These are phyloP conservation scores for Xylaria multiplex DNA, from an alignment of 2,329 filamentous ascomycete genomes.

Conservation along the genomic window DNA sequence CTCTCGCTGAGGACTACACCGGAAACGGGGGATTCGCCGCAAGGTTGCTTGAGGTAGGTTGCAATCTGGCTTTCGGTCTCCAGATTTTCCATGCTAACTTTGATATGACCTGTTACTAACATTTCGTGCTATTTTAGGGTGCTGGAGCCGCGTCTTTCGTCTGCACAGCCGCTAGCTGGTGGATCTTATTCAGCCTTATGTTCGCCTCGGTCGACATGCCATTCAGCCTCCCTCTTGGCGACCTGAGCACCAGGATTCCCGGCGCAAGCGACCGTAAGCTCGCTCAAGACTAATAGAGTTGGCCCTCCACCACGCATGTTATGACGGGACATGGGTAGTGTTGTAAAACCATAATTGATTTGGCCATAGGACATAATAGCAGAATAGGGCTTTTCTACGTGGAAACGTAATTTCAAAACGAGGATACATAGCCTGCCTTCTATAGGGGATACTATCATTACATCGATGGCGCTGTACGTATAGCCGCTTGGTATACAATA, in stretches of 20 bases:
- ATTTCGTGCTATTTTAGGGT: constrained; percentile 18
- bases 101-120: constrained; percentile 8
- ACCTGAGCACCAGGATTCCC: constrained; percentile 38
- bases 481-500: neutral
- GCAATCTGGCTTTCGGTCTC: neutral
- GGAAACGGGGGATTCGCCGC: constrained; percentile 47
- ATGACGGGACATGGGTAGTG: neutral
- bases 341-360: neutral
- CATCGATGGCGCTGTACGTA: neutral
- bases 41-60: constrained; percentile 47
- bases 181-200: constrained; percentile 37
- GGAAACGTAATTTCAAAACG: neutral
- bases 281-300: constrained; percentile 18
- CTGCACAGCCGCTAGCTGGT: constrained; percentile 39
- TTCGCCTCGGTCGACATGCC: constrained; percentile 41
- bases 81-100: neutral
- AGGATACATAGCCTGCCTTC: neutral
- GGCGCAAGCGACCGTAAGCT: constrained; percentile 34
- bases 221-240: constrained; percentile 37
- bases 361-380: neutral
- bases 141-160: constrained; percentile 38
- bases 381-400: neutral
- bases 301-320: neutral
- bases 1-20: constrained; percentile 56
- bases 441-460: neutral